These are phyloP conservation scores for Mortierella sp. DNA, from an alignment of 371 early-diverging fungal species.

Conservation along the genomic window DNA sequence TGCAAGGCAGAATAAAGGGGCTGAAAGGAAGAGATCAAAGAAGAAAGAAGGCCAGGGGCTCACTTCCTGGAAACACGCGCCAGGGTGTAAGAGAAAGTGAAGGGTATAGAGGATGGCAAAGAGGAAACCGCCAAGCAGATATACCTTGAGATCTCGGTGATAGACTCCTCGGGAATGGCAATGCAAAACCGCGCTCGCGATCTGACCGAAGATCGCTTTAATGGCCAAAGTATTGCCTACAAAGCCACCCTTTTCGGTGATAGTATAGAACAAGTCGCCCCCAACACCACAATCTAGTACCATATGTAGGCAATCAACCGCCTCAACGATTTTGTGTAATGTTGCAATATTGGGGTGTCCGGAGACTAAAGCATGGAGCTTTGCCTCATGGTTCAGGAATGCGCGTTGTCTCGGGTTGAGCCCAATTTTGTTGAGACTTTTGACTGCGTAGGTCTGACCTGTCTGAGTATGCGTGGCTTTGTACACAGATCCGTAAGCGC, in stretches of 20 bases:
- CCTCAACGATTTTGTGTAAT: constrained; percentile 78
- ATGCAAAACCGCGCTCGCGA: constrained; percentile 67
- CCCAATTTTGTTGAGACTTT: constrained; percentile 72
- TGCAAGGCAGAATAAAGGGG: too few relatives aligned
- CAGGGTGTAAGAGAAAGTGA: too few relatives aligned
- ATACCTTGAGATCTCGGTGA: constrained; percentile 82
- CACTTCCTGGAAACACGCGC: too few relatives aligned
- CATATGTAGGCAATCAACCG: constrained; percentile 75
- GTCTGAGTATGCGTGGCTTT: constrained; percentile 58
- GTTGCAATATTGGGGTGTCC: constrained; percentile 80
- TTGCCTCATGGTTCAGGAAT: constrained; percentile 79
- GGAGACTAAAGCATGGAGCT: constrained; percentile 72
- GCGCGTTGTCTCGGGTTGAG: constrained; percentile 67
- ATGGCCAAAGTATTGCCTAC: constrained; percentile 63
- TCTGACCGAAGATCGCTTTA: constrained; percentile 67
- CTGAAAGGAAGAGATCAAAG: too few relatives aligned
- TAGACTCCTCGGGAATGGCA: constrained; percentile 69
- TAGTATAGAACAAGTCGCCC: constrained; percentile 76
- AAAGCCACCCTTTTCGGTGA: constrained; percentile 67
- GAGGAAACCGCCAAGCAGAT: too few relatives aligned
- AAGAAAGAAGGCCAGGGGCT: too few relatives aligned
- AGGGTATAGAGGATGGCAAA: too few relatives aligned
- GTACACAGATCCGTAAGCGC: constrained; percentile 81
- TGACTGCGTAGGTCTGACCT: constrained; percentile 67
- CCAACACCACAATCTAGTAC: constrained; percentile 78